Percentiles rank a stretch among this genome's conserved stretches.
phyloP scores from a whole-genome alignment of 108 stramenopile species.

The Pseudonitzschia delicatissima region DNA sequence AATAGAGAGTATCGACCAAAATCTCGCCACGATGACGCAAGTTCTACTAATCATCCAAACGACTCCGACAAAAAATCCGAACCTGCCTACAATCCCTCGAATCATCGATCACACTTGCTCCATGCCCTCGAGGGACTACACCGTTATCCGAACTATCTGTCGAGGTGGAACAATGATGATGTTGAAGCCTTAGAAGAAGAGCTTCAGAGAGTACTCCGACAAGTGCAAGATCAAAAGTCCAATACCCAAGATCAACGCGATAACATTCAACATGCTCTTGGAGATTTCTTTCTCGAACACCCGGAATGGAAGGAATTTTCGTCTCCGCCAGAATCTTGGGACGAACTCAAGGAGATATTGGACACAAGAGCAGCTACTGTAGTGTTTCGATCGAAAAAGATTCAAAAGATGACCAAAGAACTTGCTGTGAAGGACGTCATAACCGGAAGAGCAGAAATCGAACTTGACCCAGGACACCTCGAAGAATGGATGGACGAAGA shows the following conservation, averaged over 20 bases:
- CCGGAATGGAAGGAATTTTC: constrained; percentile 24
- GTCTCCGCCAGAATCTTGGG: constrained; percentile 33
- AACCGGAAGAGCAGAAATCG: constrained; percentile 38
- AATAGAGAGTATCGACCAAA: constrained; percentile 26
- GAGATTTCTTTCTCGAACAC: constrained; percentile 15
- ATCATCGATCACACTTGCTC: constrained; percentile 52
- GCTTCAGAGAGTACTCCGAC: constrained; percentile 43
- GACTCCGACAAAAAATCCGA: neutral
- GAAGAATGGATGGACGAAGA: constrained; percentile 67
- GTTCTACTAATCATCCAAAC: neutral
- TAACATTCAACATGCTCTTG: constrained; percentile 9
- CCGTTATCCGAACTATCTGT: constrained; percentile 80
- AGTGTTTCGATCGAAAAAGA: constrained; percentile 34
- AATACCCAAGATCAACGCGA: constrained; percentile 2
- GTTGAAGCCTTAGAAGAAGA: constrained; percentile 50
- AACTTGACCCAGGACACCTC: constrained; percentile 53
- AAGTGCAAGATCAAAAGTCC: constrained; percentile 49
- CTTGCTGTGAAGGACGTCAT: constrained; percentile 51
- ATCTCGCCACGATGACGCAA: neutral
- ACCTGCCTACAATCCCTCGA: constrained; percentile 39
- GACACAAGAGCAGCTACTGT: constrained; percentile 27
- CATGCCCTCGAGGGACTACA: constrained; percentile 81
- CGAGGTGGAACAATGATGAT: constrained; percentile 48
- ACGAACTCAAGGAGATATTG: constrained; percentile 29
- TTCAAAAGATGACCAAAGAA: constrained; percentile 18